phyloP scores from a whole-genome alignment of 108 stramenopile genomes.

The Mayamaea pseudoterrestris region DNA sequence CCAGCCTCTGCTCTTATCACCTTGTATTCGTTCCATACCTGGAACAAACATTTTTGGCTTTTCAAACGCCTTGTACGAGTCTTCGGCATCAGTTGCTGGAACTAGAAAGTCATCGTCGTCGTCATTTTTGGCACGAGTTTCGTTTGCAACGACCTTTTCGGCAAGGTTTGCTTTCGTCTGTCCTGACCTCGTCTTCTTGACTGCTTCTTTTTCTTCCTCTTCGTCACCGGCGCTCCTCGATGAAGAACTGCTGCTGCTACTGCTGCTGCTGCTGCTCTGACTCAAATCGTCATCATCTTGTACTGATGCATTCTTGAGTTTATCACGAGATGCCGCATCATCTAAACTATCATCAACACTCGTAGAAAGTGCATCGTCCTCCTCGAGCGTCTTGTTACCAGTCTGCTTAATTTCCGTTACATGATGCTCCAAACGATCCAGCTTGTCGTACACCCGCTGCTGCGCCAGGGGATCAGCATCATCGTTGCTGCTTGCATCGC shows the following conservation, averaged over 20 bases:
- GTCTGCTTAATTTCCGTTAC: conserved; percentile 1
- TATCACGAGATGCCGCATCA: no score
- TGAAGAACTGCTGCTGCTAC: conserved; percentile 9
- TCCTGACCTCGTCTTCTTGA: conserved; percentile 9
- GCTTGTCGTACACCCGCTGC: no score
- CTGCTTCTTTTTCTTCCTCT: no score
- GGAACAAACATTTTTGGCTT: conserved; percentile 22
- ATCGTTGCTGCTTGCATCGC: conserved; percentile 1
- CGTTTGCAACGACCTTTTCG: no score
- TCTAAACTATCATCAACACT: no score
- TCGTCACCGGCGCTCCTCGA: no score
- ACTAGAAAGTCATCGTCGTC: conserved; percentile 1
- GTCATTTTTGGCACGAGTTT: not conserved
- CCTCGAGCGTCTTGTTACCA: not conserved
- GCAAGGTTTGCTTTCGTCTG: conserved; percentile 26
- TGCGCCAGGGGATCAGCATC: no score
- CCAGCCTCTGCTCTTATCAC: conserved; percentile 54
- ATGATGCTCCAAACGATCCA: no score
- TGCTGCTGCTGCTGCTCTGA: conserved; percentile 4
- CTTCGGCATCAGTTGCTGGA: not conserved
- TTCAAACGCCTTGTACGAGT: not conserved
- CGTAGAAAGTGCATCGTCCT: no score
- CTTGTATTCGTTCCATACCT: conserved; percentile 8
- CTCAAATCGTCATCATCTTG: not conserved
- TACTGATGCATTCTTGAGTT: not conserved